Base-by-base conservation (phyloP, 139 green algal genomes). In the Eudorina sp. region DNA sequence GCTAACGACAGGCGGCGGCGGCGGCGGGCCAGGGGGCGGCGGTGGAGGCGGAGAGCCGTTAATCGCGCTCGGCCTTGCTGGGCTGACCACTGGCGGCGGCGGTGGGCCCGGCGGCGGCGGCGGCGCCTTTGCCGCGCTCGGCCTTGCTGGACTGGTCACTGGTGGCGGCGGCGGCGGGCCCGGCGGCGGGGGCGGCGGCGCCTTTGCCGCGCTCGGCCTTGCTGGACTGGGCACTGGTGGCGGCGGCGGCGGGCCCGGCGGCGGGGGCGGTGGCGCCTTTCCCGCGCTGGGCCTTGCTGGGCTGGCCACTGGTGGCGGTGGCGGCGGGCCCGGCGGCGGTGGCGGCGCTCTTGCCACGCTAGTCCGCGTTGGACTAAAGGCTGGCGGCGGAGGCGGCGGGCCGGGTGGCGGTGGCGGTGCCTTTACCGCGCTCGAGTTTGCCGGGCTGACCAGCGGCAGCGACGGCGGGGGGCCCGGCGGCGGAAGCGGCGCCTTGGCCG, bases 1-100 rank as follows among this genome's bases (percentile, higher is more conserved):
- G 58, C 41, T 14, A 40, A 53, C 40, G 25, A 43, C 23, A 40
- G 43, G 40, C 60, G 60, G 60, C 41, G 70, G 41, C 19, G 40
- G 70, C 70, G 70, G 70, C 19, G 70, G 64, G 41, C 64, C 64
- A 11, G 64, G 70, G 23, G 70, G 70, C 40, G 70, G 70, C 7
- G 40, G 21, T 55, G 70, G 70, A 31, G 34, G 68, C 38, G 68
- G 31, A 14, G 68, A 48, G 3, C 3, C 48, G 16, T 74, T 74
- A 23, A 21, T 43, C 55, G 55, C 29, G 29, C 8, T 25, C 8
- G 6, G 23, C 3, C 29, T 11, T 11, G 55, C 55, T 25, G 29
- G 5, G 21, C 69, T 41, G 16, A 1, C 41, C 41, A 34, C 70
- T 4, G 60, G 60, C 60, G 60, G 25, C 60, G 25, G 60, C n/a